Evolutionary conservation across 2,329 filamentous ascomycete genomes (phyloP).

Genomic region (Madurella mycetomatis): DNA sequence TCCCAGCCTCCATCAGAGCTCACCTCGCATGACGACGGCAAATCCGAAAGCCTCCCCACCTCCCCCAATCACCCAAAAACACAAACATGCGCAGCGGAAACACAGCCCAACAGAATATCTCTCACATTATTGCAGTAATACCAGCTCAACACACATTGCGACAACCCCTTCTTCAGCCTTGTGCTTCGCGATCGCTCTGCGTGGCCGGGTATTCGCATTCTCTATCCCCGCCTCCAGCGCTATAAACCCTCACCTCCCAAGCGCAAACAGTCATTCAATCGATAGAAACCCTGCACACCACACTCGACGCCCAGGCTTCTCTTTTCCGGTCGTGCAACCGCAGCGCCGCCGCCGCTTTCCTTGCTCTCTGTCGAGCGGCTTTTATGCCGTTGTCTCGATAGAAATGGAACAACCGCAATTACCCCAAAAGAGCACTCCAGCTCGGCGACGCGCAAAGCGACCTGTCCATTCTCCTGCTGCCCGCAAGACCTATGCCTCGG

Average conservation of each 20-base stretch:
- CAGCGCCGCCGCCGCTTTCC: background rate
- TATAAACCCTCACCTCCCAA: background rate
- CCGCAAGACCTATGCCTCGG: slow-evolving; percentile 56
- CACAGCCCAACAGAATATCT: slow-evolving; percentile 20
- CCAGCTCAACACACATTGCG: slow-evolving; percentile 14
- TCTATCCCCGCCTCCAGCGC: slow-evolving; percentile 8
- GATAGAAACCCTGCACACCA: background rate
- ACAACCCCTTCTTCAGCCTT: slow-evolving; percentile 6
- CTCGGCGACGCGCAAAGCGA: slow-evolving; percentile 39
- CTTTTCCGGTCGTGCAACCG: slow-evolving; percentile 2
- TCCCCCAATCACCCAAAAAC: slow-evolving; percentile 11
- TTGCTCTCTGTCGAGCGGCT: background rate
- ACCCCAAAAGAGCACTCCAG: slow-evolving; percentile 33
- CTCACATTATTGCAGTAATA: slow-evolving; percentile 18
- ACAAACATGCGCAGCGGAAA: slow-evolving; percentile 26
- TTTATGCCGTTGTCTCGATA: slow-evolving; percentile 12
- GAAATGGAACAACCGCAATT: slow-evolving; percentile 26
- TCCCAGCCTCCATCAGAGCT: slow-evolving; percentile 21
- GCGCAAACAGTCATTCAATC: slow-evolving; percentile 6
- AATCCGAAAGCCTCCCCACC: slow-evolving; percentile 9
- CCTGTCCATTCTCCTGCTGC: slow-evolving; percentile 35
- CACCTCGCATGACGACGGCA: slow-evolving; percentile 3
- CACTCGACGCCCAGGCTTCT: background rate
- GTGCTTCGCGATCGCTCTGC: slow-evolving; percentile 10
- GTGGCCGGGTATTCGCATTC: slow-evolving; percentile 7